These are phyloP conservation scores for Clonostachys chloroleuca DNA, from an alignment of 2,329 filamentous ascomycete species.

Conservation along the genomic window DNA sequence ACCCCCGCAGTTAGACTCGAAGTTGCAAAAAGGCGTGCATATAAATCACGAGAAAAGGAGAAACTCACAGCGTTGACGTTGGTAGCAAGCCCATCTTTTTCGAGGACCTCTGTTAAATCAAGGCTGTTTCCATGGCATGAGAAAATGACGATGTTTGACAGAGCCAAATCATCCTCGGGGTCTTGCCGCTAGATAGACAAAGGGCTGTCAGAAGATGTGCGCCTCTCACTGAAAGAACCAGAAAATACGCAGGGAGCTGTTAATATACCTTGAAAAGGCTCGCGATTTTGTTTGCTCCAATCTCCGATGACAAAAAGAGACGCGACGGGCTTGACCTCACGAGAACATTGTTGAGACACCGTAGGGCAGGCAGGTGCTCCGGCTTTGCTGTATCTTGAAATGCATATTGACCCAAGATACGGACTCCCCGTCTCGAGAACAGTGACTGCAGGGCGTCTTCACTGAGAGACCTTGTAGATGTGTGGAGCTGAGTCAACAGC, in stretches of 20 bases:
- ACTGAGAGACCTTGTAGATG: background rate
- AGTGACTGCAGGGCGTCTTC: slow-evolving; percentile 1
- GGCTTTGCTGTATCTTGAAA: slow-evolving; percentile 1
- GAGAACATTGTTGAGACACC: slow-evolving; percentile 5
- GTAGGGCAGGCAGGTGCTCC: slow-evolving; percentile 3
- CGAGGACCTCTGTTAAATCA: slow-evolving; percentile 4
- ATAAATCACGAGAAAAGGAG: no score
- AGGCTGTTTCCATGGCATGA: slow-evolving; percentile 2
- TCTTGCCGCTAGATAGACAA: slow-evolving; percentile 1
- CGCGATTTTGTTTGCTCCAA: slow-evolving; percentile 2
- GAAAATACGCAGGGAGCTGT: background rate
- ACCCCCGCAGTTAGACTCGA: background rate
- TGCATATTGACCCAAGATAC: slow-evolving; percentile 2
- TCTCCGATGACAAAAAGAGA: background rate
- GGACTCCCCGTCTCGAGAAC: slow-evolving; percentile 1
- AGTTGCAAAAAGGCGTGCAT: no score
- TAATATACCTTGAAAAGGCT: slow-evolving; percentile 1
- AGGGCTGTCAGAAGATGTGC: background rate
- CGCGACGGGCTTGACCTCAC: slow-evolving; percentile 1
- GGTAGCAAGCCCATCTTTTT: slow-evolving; percentile 10
- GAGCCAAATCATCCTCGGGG: slow-evolving; percentile 3
- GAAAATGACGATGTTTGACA: slow-evolving; percentile 5
- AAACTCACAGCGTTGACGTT: slow-evolving; percentile 5
- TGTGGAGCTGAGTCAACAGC: slow-evolving; percentile 3
- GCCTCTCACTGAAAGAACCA: background rate